Percentiles rank a stretch among this genome's conserved stretches.
phyloP scores from a whole-genome alignment of 441 rosid genomes.

The Aquilaria agallochum region DNA sequence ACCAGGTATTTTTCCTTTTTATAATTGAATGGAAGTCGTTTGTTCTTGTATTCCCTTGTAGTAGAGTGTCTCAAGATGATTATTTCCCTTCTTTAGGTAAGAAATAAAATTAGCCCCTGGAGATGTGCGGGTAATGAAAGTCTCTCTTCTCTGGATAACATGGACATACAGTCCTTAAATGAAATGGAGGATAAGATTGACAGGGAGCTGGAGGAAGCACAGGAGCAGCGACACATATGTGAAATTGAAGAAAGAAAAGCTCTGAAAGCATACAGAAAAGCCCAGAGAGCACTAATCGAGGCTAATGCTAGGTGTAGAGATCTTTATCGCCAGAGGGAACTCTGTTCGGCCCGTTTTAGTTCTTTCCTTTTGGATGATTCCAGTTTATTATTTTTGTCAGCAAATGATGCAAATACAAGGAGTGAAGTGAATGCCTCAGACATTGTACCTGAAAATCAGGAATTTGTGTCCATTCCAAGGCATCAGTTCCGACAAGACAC shows the following conservation, averaged over 20 bases:
- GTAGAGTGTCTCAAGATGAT: too few species aligned
- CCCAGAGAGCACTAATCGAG: constrained; percentile 84
- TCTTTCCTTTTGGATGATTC: constrained; percentile 65
- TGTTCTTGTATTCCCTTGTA: too few species aligned
- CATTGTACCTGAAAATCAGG: constrained; percentile 33
- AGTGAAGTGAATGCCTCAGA: constrained; percentile 35
- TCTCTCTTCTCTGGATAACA: constrained; percentile 33
- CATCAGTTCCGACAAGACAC: constrained; percentile 35
- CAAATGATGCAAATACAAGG: constrained; percentile 36
- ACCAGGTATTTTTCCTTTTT: constrained; percentile 42
- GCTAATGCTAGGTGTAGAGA: constrained; percentile 82
- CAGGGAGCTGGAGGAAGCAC: constrained; percentile 88
- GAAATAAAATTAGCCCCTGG: constrained; percentile 35
- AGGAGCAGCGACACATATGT: constrained; percentile 58
- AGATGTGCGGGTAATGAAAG: constrained; percentile 32
- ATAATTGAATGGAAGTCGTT: neutral
- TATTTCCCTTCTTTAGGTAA: too few species aligned
- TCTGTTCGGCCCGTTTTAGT: constrained; percentile 60
- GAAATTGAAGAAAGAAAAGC: constrained; percentile 97
- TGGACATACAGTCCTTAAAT: constrained; percentile 44
- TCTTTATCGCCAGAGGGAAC: constrained; percentile 78
- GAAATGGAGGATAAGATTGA: constrained; percentile 87
- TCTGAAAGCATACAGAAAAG: constrained; percentile 78
- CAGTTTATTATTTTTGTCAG: constrained; percentile 48
- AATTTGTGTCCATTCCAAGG: constrained; percentile 37